phyloP scores from a whole-genome alignment of 768 basidiomycete genomes.

The Kwoniella sp. region DNA sequence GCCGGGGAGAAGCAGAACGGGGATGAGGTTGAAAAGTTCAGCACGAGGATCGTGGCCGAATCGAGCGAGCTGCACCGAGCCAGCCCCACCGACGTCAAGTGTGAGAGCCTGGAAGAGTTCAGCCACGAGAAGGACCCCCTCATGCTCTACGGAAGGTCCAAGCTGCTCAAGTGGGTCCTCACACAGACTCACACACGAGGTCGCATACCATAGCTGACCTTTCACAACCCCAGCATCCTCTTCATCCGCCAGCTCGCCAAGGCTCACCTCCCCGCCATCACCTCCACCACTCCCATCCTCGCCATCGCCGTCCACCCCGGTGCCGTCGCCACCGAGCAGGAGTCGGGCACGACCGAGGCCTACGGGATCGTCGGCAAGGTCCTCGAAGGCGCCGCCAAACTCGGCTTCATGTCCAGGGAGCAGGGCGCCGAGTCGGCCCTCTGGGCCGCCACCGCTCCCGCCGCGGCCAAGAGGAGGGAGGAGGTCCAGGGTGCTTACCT shows the following conservation, averaged over 20 bases:
- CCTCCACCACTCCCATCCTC: slow-evolving; percentile 34
- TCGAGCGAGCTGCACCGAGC: slow-evolving; percentile 42
- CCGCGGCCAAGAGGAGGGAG: slow-evolving; percentile 22
- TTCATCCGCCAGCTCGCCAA: slow-evolving; percentile 44
- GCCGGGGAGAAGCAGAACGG: slow-evolving; percentile 11
- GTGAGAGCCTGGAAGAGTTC: slow-evolving; percentile 44
- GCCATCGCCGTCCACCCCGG: slow-evolving; percentile 47
- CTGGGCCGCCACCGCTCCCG: slow-evolving; percentile 39
- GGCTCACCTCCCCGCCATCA: slow-evolving; percentile 33
- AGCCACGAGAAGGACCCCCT: slow-evolving; percentile 32
- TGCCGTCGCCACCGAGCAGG: slow-evolving; percentile 48
- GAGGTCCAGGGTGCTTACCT: slow-evolving; percentile 47
- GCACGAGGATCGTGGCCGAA: slow-evolving; percentile 41
- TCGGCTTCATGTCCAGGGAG: slow-evolving; percentile 48
- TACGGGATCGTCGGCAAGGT: slow-evolving; percentile 40
- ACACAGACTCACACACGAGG: background rate
- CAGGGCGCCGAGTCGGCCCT: slow-evolving; percentile 46
- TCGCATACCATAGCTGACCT: background rate
- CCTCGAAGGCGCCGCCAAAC: slow-evolving; percentile 31
- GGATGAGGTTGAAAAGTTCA: slow-evolving; percentile 19
- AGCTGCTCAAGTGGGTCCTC: slow-evolving; percentile 41
- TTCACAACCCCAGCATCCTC: slow-evolving; percentile 27
- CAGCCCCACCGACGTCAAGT: slow-evolving; percentile 35
- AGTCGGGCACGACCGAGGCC: slow-evolving; percentile 43
- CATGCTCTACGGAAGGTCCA: slow-evolving; percentile 40